Evolutionary conservation across 2,329 filamentous ascomycete species (phyloP), one percentile per base, ranked within the genome.

Genomic region (Scedosporium apiospermum): DNA sequence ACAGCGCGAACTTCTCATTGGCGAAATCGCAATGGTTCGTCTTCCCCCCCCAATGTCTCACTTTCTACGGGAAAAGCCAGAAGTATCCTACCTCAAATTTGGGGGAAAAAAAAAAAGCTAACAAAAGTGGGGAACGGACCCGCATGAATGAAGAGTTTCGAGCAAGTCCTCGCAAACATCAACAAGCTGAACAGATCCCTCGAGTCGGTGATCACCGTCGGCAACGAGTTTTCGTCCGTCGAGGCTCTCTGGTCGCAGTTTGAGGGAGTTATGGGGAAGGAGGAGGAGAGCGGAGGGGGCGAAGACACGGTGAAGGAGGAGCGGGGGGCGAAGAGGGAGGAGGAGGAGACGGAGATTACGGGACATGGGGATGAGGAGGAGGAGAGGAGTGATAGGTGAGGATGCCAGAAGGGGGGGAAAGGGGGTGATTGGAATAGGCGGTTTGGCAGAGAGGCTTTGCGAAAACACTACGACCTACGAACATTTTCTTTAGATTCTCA

Each of bases 171-270:
- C 9, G 90, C 93, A 69, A 97, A 96, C 71, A 91, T 98, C 75
- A 99, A 98, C 77, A 93, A 93, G 69, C 78, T 99, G 64, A 99
- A 98, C 74, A 87, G 93, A 41, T 93, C 89, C 46, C 79, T 99
- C 18, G 93, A 99, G 75, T 90, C 92, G 63, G 89, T 98, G 21
- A 93, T 96, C 64, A 88, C 91, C 57, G 93, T 99, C 61, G 95
- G 95, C 44, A 96, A 96, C 75, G 95, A 99, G 71, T 97, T 99
- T 76, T 88, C 90, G n/a, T 93, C 91, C 3, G 95, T 99, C 53
- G 95, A 99, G 75, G 92, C 91, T 34, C 82, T 99, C 16, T 99
- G 95, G 95, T 96, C 90, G 46, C 91, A 96, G 70, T 98, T 99
- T 71, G 95, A 99, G 77, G 90, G 88, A 67, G 93, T 98, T 68